Evolutionary conservation across 2,329 filamentous ascomycete species (phyloP).

Genomic region (Beauveria bassiana): DNA sequence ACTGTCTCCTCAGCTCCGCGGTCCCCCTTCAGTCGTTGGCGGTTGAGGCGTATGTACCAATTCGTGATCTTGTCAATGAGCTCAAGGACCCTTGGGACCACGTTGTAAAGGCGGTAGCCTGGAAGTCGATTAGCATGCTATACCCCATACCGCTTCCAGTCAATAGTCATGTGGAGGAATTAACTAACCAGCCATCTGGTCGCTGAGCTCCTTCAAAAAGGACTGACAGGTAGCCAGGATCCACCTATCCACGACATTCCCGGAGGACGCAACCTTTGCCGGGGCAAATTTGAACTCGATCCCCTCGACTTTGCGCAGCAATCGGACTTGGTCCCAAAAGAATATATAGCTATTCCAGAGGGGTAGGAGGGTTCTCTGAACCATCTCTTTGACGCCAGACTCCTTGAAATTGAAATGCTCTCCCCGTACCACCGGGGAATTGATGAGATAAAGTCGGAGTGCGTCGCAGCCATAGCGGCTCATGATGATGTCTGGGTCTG

Average conservation of each 20-base stretch:
- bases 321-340: conserved; percentile 78
- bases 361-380: conserved; percentile 82
- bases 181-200: too few relatives aligned
- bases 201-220: conserved; percentile 50
- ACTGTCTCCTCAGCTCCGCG: too few relatives aligned
- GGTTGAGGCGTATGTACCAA: too few relatives aligned
- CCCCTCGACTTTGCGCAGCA: conserved; percentile 78
- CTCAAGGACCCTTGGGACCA: too few relatives aligned
- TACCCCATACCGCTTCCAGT: too few relatives aligned
- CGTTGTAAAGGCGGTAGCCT: too few relatives aligned
- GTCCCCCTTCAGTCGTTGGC: too few relatives aligned
- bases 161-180: too few relatives aligned
- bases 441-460: conserved; percentile 90
- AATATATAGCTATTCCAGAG: conserved; percentile 98
- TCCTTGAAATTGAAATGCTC: conserved; percentile 91
- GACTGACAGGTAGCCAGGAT: conserved; percentile 89
- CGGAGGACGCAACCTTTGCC: conserved; percentile 62
- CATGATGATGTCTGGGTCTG: conserved; percentile 77
- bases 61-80: too few relatives aligned
- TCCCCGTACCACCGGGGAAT: conserved; percentile 87
- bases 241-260: conserved; percentile 93
- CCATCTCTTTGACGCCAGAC: conserved; percentile 85
- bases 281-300: conserved; percentile 75
- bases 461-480: conserved; percentile 86
- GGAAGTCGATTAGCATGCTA: too few relatives aligned